Percentiles rank a stretch among this genome's conserved stretches.
Conservation (phyloP, 208 protist genomes). For the Leishmania lainsoni region DNA sequence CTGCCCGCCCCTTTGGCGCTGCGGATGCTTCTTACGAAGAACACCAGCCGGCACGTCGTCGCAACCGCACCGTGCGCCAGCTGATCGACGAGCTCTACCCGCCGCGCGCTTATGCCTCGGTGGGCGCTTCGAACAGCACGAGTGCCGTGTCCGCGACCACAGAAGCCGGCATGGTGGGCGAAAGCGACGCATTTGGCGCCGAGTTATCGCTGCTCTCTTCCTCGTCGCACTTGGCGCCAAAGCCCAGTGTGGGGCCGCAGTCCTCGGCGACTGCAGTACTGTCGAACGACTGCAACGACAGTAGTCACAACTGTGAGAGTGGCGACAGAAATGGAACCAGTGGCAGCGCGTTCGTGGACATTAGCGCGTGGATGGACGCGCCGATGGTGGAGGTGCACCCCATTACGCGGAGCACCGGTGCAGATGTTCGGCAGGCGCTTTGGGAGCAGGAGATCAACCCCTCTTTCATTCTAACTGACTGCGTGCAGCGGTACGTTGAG, state of each 20-base stretch:
- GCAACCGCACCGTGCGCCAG: constrained; percentile 63
- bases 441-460: constrained; percentile 81
- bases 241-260: neutral
- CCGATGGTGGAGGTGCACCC: constrained; percentile 86
- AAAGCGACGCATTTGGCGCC: constrained; percentile 1
- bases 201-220: neutral
- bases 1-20: constrained; percentile 8
- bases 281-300: neutral
- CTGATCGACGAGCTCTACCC: constrained; percentile 84
- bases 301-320: neutral
- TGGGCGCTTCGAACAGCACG: neutral
- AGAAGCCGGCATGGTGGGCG: constrained; percentile 3
- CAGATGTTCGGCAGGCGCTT: constrained; percentile 84
- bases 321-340: neutral
- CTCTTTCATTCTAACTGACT: constrained; percentile 56
- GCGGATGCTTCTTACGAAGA: constrained; percentile 13
- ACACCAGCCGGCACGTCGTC: constrained; percentile 14
- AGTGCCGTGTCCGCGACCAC: neutral
- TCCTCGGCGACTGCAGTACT: neutral
- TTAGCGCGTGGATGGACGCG: constrained; percentile 22
- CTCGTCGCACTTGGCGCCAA: neutral
- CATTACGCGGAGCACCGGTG: constrained; percentile 73
- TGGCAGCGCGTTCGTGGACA: neutral
- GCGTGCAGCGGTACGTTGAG: constrained; percentile 80
- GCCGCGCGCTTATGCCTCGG: constrained; percentile 23